Base-by-base conservation (phyloP, 129 eudicot species). In the Pittosporum tobira region DNA sequence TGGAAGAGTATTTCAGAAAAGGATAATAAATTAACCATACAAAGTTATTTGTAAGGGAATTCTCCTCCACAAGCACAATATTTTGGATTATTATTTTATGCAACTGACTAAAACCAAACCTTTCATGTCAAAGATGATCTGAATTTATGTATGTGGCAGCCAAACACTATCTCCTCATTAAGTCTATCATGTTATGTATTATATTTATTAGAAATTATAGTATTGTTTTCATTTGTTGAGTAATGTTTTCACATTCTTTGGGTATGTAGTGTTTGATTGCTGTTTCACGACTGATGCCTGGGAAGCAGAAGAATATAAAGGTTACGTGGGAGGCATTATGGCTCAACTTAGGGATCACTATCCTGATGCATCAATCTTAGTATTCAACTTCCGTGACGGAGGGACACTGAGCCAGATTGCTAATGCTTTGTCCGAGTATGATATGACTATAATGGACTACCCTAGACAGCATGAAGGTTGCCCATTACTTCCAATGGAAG, bases 371-470 rank as follows among this genome's bases (percentile, higher is more conserved):
- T 79, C 90, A 34, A 71, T 86, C 61, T 59, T 77, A 71, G 73
- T 80, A 20, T 82, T 79, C 64, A 82, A 86, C 62, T 86, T 86
- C 43, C 77, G 84, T 12, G 80, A 77, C 51, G 85, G 66, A 40
- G 81, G 67, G 59, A 66, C 71, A 27, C 62, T 46, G 8, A 86
- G 90, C 64, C 77, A 53, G 52, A 63, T 79, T 21, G 76, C 84
- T 29, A 71, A 77, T 71, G 82, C 72, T 30, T 67, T 86, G 71
- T 55, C 82, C 6, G 84, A 77, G 29, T 82, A 79, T 65, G 95
- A 82, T 63, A 65, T 86, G 79, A 86, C 90, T 28, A 79, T 82
- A 58, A 86, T 86, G 95, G 89, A 82, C 69, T 86, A 86, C 61
- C 95, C 95, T 59, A 71, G 80, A 48, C 90, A 82, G 25, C 82